Evolutionary conservation across 78 protist species (phyloP).

Genomic region (Dictyostelium capitatum): DNA sequence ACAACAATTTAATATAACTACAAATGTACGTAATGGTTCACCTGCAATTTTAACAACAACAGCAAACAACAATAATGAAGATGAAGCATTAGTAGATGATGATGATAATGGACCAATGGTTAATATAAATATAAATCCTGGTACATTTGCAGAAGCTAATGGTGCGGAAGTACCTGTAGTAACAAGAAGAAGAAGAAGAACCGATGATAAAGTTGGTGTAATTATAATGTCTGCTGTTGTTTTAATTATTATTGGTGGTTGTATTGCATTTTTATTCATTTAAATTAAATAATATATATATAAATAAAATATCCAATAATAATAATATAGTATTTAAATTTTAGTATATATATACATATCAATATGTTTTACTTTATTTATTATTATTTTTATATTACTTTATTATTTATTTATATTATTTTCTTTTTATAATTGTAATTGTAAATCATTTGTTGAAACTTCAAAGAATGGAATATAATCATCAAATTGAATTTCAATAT

Average conservation of each 20-base stretch:
- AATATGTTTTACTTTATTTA: no score
- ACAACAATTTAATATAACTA: no score
- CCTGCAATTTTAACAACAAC: not conserved
- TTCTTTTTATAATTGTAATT: no score
- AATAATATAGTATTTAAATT: no score
- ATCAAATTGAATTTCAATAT: not conserved
- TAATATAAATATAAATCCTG: conserved; percentile 29
- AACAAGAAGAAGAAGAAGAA: conserved; percentile 21
- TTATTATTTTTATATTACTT: no score
- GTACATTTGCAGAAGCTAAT: not conserved
- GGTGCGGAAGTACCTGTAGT: conserved; percentile 44
- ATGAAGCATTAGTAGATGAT: not conserved
- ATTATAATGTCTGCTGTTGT: not conserved
- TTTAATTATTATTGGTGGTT: conserved; percentile 44
- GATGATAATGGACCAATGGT: conserved; percentile 33
- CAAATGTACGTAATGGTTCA: not conserved
- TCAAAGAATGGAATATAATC: not conserved
- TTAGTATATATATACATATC: no score
- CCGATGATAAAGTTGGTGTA: conserved; percentile 7
- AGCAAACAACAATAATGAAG: not conserved
- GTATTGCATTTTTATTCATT: conserved; percentile 22
- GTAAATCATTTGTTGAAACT: not conserved
- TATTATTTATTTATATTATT: no score
- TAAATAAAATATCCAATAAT: no score
- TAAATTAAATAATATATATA: not conserved